Evolutionary conservation across 2,329 filamentous ascomycete genomes (phyloP).

Genomic region (Trichoderma brevicompactum): DNA sequence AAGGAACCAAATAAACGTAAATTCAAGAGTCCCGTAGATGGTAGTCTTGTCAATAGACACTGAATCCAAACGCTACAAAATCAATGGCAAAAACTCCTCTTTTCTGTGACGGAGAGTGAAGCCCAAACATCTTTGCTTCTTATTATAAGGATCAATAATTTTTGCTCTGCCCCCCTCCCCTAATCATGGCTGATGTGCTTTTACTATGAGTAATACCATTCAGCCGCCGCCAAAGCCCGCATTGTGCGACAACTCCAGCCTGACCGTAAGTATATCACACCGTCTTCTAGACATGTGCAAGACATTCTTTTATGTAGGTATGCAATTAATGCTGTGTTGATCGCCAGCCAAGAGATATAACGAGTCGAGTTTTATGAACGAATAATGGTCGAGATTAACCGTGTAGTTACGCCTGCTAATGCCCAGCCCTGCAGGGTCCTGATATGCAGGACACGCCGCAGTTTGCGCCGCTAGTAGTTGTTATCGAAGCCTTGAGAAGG

Average conservation of each 20-base stretch:
- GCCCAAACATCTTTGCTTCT: constrained; percentile 15
- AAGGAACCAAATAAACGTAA: constrained; percentile 53
- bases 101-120: constrained; percentile 14
- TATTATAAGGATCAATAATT: constrained; percentile 23
- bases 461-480: constrained; percentile 37
- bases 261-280: constrained; percentile 2
- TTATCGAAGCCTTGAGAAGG: constrained; percentile 46
- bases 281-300: constrained; percentile 2
- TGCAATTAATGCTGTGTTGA: constrained; percentile 12
- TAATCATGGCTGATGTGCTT: constrained; percentile 11
- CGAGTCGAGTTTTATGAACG: not conserved
- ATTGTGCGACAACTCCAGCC: constrained; percentile 4
- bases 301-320: not conserved
- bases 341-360: constrained; percentile 10
- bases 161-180: not conserved
- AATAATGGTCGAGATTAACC: not conserved
- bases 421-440: not conserved
- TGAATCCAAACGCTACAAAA: constrained; percentile 32
- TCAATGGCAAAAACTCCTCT: constrained; percentile 1
- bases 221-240: constrained; percentile 15
- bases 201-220: constrained; percentile 22
- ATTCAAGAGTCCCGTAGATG: constrained; percentile 60
- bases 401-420: not conserved
- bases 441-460: not conserved
- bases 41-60: constrained; percentile 53